Base-by-base conservation (phyloP, 257 asterid genomes). In the Capsicum chinense region DNA sequence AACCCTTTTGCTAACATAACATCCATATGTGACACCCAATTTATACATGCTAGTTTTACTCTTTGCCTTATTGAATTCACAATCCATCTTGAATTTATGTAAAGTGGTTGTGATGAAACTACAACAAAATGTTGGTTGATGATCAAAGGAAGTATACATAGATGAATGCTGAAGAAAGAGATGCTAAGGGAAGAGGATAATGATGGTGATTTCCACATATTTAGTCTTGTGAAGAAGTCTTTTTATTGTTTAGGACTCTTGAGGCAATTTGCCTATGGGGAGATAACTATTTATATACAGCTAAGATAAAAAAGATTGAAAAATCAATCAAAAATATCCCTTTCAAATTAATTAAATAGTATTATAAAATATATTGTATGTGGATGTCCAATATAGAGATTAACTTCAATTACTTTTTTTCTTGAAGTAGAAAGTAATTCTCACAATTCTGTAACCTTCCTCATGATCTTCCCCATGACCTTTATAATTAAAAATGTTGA, bases 1-100 rank as follows among this genome's bases (percentile, higher is more conserved):
- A 96, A 91, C 85, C 99, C 99, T 78, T 96, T 98, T 3, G 99
- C 97, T 93, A 96, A 96, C 93, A 86, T 87, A 80, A 78, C 95
- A 5, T 96, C 99, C 17, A 96, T 93, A 84, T 96, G 99, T 6
- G 98, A 52, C 84, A 93, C 97, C 99, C 99, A 96, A 79, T 92
- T 96, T n/a, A 93, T 92, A 70, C 99, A 96, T 26, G 97, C 88
- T 50, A 96, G 91, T 91, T 91, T 96, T 9, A 93, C 95, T 2
- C 99, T 91, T 12, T 83, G 89, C 26, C 98, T 98, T 19, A 92
- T 76, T 71, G 86, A 92, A 44, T 93, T 89, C 39, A 96, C 97
- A 6, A 94, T 88, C 99, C 99, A 96, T 88, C 99, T 91, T 0
- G 97, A 92, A 56, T 90, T 71, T 12, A 98, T 92, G 86, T 83